These are phyloP conservation scores for Brassica nigra DNA, from an alignment of 345 rosid genomes.

Conservation along the genomic window DNA sequence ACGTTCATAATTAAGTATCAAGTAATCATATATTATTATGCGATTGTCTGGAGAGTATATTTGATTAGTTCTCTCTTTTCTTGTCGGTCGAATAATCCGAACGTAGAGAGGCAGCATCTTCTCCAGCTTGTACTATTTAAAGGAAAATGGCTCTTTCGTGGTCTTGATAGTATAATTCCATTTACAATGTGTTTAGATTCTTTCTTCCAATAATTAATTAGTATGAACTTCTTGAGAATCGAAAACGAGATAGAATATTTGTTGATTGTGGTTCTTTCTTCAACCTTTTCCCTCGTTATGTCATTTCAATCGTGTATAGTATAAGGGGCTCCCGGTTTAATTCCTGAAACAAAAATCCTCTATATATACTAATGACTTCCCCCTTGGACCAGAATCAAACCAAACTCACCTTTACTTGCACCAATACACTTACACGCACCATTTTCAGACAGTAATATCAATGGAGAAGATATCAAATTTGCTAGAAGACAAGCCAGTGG, in stretches of 20 bases:
- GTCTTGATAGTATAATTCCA: slow-evolving; percentile 21
- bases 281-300: slow-evolving; percentile 23
- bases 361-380: slow-evolving; percentile 28
- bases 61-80: slow-evolving; percentile 20
- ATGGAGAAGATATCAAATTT: slow-evolving; percentile 59
- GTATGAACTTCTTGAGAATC: slow-evolving; percentile 10
- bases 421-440: background rate
- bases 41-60: background rate
- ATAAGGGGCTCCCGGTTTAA: background rate
- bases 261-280: slow-evolving; percentile 30
- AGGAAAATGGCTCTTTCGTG: slow-evolving; percentile 31
- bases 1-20: background rate
- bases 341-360: background rate
- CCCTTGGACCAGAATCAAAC: slow-evolving; percentile 28
- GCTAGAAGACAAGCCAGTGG: slow-evolving; percentile 71
- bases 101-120: slow-evolving; percentile 40
- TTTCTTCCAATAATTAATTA: background rate
- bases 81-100: slow-evolving; percentile 36
- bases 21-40: background rate
- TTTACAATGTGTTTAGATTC: slow-evolving; percentile 7
- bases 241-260: slow-evolving; percentile 24
- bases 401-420: slow-evolving; percentile 2
- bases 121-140: slow-evolving; percentile 29
- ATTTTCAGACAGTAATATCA: background rate
- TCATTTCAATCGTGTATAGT: slow-evolving; percentile 21